Base-by-base conservation (phyloP, 1,284 basidiomycete species). In the Gymnopus androsaceus region DNA sequence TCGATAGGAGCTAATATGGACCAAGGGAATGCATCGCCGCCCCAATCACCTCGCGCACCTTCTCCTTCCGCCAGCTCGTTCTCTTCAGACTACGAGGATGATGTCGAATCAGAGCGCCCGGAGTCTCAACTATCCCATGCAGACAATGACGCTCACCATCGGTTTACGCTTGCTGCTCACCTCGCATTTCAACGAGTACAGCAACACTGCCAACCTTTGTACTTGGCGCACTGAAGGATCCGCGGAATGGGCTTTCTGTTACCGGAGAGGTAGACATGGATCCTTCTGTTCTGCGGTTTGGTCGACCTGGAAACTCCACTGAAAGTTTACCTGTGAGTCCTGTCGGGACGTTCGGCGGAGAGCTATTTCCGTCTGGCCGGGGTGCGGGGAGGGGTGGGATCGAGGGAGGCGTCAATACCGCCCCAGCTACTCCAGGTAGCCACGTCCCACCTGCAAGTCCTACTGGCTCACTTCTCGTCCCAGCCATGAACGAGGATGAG, bases 301-400 rank as follows among this genome's bases (percentile, higher is more conserved):
- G 84, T 15, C 80, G 88, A 46, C 85, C 89, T 12, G 84, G 79
- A 37, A 80, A 82, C 57, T 86, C 84, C 33, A 89, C 87, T 14
- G 87, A 88, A 65, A 84, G 81, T 33, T 72, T 86, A 15, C 84
- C 84, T 19, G 67, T 54, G 8, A 59, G 56, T 30, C 34, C 41
- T n/a, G 34, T 38, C 2, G 41, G 50, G 6, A 8, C 33, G 7
- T 50, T 50, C 19, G 48, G 48, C n/a, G n/a, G n/a, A n/a, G n/a
- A n/a, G n/a, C n/a, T n/a, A n/a, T n/a, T n/a, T n/a, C n/a, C n/a
- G n/a, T n/a, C n/a, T n/a, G n/a, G n/a, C n/a, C n/a, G n/a, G n/a
- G n/a, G n/a, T 19, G 27, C 38, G 23, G 30, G 23, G 3, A 40
- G 17, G 23, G 25, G 48, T 3, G 9, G 27, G 6, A n/a, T 27